Evolutionary conservation across 2,329 filamentous ascomycete genomes (phyloP), one percentile per base, ranked within the genome.

Genomic region (Bertia moriformis): DNA sequence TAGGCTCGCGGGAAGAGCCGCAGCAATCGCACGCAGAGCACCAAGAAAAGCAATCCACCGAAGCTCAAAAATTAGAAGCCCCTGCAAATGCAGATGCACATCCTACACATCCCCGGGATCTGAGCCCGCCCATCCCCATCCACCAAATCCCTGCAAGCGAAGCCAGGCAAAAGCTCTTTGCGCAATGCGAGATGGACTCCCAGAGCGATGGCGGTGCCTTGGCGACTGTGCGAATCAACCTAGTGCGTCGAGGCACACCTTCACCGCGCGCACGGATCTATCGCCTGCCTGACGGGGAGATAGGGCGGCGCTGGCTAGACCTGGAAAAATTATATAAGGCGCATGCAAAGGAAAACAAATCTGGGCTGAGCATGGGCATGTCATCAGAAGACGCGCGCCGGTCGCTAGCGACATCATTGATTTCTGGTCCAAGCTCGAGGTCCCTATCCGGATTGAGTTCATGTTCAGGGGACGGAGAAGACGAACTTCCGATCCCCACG

Each of bases 401-500:
- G 7, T 15, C 10, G 12, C 32, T 35, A 7, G 32, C 32, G 15
- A 15, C 10, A 7, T 35, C 32, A 18, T 15, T 35, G 7, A 35
- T 35, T 15, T 14, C 32, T 12, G n/a, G n/a, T n/a, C 10, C 32
- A 10, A 14, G 10, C 7, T 7, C 32, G 7, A 7, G 7, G 12
- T 7, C 10, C 7, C 7, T 10, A 7, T 35, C 32, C 15, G n/a
- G n/a, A n/a, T n/a, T n/a, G n/a, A n/a, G n/a, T n/a, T n/a, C n/a
- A n/a, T n/a, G n/a, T n/a, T n/a, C n/a, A n/a, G n/a, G n/a, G n/a
- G n/a, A n/a, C n/a, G 12, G 32, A 7, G 7, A 10, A 18, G 53
- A 58, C 0, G 74, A 84, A 47, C 79, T 80, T 1, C 52, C 76
- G 0, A 75, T 87, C n/a, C 89, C 89, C 0, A 66, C 67, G 7